A percentile compares a stretch with the other conserved stretches of the same genome.
phyloP scores from a whole-genome alignment of 2,329 filamentous ascomycete species.

The Corniculantispora saksenae region DNA sequence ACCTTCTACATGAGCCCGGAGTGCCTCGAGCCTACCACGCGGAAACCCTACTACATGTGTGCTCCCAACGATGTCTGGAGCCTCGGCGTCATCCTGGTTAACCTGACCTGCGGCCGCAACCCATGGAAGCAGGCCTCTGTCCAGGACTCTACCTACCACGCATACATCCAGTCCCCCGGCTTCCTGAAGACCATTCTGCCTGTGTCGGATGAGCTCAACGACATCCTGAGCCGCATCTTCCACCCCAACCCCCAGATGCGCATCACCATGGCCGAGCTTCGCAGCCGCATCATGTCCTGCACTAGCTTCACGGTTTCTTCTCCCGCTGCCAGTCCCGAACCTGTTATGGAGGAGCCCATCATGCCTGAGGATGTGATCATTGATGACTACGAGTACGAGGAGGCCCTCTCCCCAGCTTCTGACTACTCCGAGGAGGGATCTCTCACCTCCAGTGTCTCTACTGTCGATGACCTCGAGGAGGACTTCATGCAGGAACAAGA shows the following conservation, averaged over 20 bases:
- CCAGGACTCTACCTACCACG: conserved; percentile 93
- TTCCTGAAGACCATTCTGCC: conserved; percentile 94
- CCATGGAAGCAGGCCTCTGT: conserved; percentile 96
- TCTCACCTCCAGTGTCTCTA: conserved; percentile 55
- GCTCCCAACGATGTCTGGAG: conserved; percentile 98
- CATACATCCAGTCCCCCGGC: conserved; percentile 79
- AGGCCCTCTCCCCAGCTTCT: conserved; percentile 51
- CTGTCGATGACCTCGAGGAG: conserved; percentile 53
- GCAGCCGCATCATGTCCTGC: conserved; percentile 75
- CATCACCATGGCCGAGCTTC: conserved; percentile 79
- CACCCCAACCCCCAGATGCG: conserved; percentile 80
- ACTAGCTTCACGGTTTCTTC: conserved; percentile 65
- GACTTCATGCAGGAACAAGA: conserved; percentile 49
- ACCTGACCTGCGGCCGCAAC: conserved; percentile 95
- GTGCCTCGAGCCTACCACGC: conserved; percentile 77
- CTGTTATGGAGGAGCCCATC: conserved; percentile 46
- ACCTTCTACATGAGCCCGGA: conserved; percentile 99
- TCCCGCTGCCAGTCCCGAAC: conserved; percentile 46
- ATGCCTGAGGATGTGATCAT: conserved; percentile 47
- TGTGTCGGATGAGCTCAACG: conserved; percentile 83
- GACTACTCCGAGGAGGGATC: conserved; percentile 57
- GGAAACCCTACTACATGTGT: conserved; percentile 81
- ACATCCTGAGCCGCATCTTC: conserved; percentile 85
- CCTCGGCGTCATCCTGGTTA: conserved; percentile 95
- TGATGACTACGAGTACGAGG: conserved; percentile 44